Base-by-base conservation (phyloP, 805 yeast species). In the Zygotorulaspora florentina region DNA sequence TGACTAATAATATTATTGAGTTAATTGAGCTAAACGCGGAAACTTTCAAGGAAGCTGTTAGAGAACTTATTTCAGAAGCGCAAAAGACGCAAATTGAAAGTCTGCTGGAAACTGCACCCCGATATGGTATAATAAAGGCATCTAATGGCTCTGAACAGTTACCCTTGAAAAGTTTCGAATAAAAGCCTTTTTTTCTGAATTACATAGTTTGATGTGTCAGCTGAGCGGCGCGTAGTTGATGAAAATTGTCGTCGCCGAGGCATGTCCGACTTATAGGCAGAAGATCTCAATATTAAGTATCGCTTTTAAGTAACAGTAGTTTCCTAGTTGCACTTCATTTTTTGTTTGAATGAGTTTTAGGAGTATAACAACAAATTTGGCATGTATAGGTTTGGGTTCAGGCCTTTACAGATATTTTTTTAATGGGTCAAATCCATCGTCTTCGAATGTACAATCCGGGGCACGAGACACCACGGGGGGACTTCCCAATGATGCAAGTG, bases 41-140 rank as follows among this genome's bases (percentile, higher is more conserved):
- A 1, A 57, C 67, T 8, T 83, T 83, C 66, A 83, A 81, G 51
- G 34, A 39, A 0, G 76, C 73, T 2, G 69, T 81, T 11, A 68
- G 60, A 23, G 61, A 57, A 0, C 55, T 56, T 0, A 59, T 81
- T 13, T 66, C 66, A 27, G 62, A 53, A 0, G 65, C 63, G 0
- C 81, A 80, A 53, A 61, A 45, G 29, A 26, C 35, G 4, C 34
- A 23, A 12, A 43, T 49, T n/a, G 57, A 58, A 40, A 39, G 70
- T 13, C 45, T 54, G 17, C 31, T 51, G 7, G 43, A 45, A 18
- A 35, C 20, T 6, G 33, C 49, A 2, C 43, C 49, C 6, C 35
- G 35, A n/a, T 45, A 34, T 16, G 28, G 18, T 2, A 20, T 23
- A 16, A 18, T 12, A n/a, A 37, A 20, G 8, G 15, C 20, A 13